These are phyloP conservation scores for Quercus tomentella DNA, from an alignment of 331 rosid species.

Conservation along the genomic window DNA sequence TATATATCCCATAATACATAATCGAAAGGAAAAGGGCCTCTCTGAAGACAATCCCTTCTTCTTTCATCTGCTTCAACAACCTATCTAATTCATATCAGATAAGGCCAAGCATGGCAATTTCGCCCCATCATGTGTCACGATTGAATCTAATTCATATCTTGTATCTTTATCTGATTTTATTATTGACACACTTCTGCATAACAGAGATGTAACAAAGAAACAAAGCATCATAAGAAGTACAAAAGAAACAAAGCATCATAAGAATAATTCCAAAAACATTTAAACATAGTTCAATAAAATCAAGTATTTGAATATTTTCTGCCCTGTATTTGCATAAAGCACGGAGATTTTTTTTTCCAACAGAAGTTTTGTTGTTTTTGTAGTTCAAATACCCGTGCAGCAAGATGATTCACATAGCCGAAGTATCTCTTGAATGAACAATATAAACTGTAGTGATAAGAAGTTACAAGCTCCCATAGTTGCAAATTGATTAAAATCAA, in stretches of 20 bases:
- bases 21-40: no score
- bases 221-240: background rate
- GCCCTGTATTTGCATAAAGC: background rate
- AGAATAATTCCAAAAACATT: background rate
- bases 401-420: background rate
- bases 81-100: constrained; percentile 20
- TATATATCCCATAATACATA: no score
- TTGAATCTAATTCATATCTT: constrained; percentile 77
- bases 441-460: background rate
- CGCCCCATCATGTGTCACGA: constrained; percentile 80
- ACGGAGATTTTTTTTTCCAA: background rate
- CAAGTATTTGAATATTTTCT: background rate
- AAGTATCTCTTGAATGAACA: background rate
- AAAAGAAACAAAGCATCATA: background rate
- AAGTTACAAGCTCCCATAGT: background rate
- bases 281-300: background rate
- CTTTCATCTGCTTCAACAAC: no score
- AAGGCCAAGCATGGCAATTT: constrained; percentile 80
- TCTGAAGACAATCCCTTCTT: no score
- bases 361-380: background rate
- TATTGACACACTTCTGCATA: constrained; percentile 66
- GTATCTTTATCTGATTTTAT: constrained; percentile 88
- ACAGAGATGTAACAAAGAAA: background rate
- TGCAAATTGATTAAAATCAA: background rate
- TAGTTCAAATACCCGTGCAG: background rate